Evolutionary conservation across 2,329 filamentous ascomycete species (phyloP).

Genomic region (Penicillium janthinellum): DNA sequence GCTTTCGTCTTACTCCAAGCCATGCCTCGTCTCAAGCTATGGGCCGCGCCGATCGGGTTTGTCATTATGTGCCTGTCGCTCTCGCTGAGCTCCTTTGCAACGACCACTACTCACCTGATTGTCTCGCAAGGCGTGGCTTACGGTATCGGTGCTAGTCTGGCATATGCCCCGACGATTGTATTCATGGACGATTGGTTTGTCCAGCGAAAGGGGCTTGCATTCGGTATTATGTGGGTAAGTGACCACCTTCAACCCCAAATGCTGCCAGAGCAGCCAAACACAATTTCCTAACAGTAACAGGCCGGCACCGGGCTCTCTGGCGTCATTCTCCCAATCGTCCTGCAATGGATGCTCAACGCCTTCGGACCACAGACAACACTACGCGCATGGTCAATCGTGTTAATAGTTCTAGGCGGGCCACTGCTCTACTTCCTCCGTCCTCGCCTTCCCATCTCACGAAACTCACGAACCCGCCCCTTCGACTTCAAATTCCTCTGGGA

Average conservation of each 20-base stretch:
- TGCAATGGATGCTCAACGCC: constrained; percentile 46
- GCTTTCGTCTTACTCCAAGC: constrained; percentile 21
- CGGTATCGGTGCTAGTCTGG: constrained; percentile 49
- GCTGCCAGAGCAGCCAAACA: background rate
- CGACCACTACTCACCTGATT: constrained; percentile 24
- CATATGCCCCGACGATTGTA: constrained; percentile 51
- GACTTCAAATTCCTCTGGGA: constrained; percentile 40
- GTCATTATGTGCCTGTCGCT: constrained; percentile 28
- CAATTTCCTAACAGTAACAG: constrained; percentile 31
- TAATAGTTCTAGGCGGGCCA: constrained; percentile 24
- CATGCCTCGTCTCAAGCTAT: constrained; percentile 22
- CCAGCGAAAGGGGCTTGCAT: constrained; percentile 46
- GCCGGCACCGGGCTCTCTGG: constrained; percentile 42
- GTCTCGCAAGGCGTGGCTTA: constrained; percentile 31
- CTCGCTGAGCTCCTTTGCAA: constrained; percentile 26
- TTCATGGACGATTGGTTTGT: constrained; percentile 57
- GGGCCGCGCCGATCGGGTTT: constrained; percentile 22
- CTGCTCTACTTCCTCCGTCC: constrained; percentile 45
- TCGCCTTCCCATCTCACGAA: constrained; percentile 38
- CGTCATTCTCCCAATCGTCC: constrained; percentile 48
- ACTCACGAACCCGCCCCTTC: constrained; percentile 41
- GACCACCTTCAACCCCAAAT: too few species aligned
- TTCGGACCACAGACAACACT: constrained; percentile 51
- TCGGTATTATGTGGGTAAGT: constrained; percentile 48
- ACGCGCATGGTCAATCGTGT: constrained; percentile 45